Conservation (phyloP, 768 basidiomycete genomes). For the Lactarius quietus region DNA sequence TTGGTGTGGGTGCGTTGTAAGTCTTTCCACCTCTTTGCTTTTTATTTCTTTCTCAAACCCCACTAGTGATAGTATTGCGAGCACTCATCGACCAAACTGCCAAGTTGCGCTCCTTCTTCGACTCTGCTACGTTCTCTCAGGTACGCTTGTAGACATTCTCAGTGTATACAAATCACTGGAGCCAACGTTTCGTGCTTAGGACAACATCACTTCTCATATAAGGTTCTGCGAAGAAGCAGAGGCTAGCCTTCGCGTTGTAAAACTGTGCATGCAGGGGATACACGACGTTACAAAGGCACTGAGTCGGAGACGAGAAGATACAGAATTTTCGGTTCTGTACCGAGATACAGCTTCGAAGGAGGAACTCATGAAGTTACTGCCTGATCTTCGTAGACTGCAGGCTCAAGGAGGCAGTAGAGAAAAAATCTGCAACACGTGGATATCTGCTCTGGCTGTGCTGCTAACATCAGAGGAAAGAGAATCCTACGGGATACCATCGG, state of each 20-base stretch:
- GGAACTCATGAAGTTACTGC: not conserved
- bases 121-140: conserved; percentile 5
- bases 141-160: not conserved
- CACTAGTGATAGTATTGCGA: not conserved
- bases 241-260: not conserved
- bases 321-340: not conserved
- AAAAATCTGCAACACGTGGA: conserved; percentile 3
- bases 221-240: not conserved
- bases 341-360: not conserved
- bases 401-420: not conserved
- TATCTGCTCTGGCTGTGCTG: conserved; percentile 1
- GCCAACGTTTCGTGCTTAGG: not conserved
- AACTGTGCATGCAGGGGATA: not conserved
- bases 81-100: conserved; percentile 1
- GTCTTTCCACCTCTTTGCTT: not conserved
- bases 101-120: conserved; percentile 5
- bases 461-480: not conserved
- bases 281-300: not conserved
- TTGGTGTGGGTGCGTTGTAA: conserved; percentile 7
- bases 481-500: not conserved
- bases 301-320: not conserved
- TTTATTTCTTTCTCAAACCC: not conserved
- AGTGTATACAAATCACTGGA: not conserved
- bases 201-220: not conserved
- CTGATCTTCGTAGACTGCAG: not conserved